Evolutionary conservation across 2,329 filamentous ascomycete genomes (phyloP), one percentile per base, ranked within the genome.

Genomic region (Colletotrichum abscissum): DNA sequence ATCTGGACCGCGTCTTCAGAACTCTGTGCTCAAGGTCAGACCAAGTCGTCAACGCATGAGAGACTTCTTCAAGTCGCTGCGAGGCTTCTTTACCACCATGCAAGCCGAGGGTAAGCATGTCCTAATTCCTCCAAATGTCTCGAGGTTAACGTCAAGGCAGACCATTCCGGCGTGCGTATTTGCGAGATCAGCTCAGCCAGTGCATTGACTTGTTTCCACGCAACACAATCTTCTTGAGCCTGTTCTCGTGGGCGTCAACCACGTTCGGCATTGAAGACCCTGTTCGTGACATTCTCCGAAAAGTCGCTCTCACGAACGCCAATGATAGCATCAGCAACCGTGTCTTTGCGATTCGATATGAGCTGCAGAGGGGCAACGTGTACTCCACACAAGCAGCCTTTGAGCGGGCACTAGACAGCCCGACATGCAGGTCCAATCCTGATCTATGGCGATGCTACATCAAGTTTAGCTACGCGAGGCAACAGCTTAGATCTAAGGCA

Each of bases 231-330:
- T 92, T 98, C 74, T 87, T 97, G 1, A 86, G 89, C 1, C 83
- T 97, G 0, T 93, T 93, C 75, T 88, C 91, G n/a, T 93, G 92
- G 86, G 92, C 94, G 74, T 92, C 96, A 79, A 87, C 90, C 2
- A 90, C 92, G 8, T 90, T 94, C 56, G 89, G 92, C 28, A 88
- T 97, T 67, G 90, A 95, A 74, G 94, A 97, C 76, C 92, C 94
- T 22, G 90, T 97, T 24, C 91, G 93, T n/a, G 86, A 88, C 6
- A 82, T 94, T 9, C 84, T 95, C 12, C 82, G 87, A 24, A 86
- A 87, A 79, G 87, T 87, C 78, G 81, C 90, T 0, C 81, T 88
- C 2, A 75, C 79, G 6, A 76, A 78, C 19, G 63, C 72, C 7
- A 80, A 85, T 64, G 87, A 88, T 77, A 82, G 82, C 54, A 74